Evolutionary conservation across 306 rosid genomes (phyloP), one percentile per base, ranked within the genome.

Genomic region (Quercus ilex): DNA sequence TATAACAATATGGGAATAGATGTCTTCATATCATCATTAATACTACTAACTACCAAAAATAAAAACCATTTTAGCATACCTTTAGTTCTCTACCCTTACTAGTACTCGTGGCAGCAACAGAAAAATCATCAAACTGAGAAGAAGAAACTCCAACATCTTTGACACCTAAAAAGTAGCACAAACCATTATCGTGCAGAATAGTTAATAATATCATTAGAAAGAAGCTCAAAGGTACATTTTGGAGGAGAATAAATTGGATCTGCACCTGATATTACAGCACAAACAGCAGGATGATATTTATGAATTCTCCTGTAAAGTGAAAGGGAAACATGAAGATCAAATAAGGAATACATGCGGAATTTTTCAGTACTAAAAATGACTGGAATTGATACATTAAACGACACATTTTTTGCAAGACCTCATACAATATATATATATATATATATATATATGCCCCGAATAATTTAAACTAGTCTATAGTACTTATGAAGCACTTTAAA

Each of bases 241-340:
- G 73, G 53, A 51, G 51, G 73, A 59, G 76, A 51, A 57, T 76
- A 62, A 10, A 76, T 64, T 52, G 68, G n/a, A 74, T 68, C 58
- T 28, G 75, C 72, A 92, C 98, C 97, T 87, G 97, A 80, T 75
- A 85, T 64, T 26, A 81, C 88, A 28, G 83, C 87, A 84, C 65
- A 81, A 73, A 85, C 73, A 56, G 81, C 70, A 31, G 88, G 79
- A 78, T 46, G 64, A 85, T 75, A 81, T 74, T 55, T 82, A 14
- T 23, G 35, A 28, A 62, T 74, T 82, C 74, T 82, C 86, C 97
- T 91, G 88, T 46, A 78, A 67, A 86, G 76, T 33, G 31, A 82
- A 77, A 78, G n/a, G 2, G 35, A 63, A 46, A 49, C 13, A 17
- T 2, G n/a, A 26, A 31, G 43, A 33, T 7, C 18, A 14, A 69